Evolutionary conservation across 768 basidiomycete genomes (phyloP), one percentile per base, ranked within the genome.

Genomic region (Tremella yokohamensis): DNA sequence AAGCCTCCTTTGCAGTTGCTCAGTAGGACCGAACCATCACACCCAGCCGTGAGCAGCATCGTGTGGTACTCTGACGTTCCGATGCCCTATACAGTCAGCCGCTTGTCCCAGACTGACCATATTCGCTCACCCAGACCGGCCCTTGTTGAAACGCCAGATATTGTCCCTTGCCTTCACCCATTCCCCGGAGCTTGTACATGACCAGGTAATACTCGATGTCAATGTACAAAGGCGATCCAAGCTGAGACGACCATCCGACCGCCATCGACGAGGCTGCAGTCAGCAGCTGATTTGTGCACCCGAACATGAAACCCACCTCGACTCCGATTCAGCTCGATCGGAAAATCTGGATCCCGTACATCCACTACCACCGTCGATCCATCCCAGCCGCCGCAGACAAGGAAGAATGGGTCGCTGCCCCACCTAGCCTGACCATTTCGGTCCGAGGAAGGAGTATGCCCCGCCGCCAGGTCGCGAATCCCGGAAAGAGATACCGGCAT

Each of bases 31-130:
- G 84, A 80, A 0, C 94, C 94, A 76, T 98, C 94, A 0, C 89
- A 84, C 6, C 87, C 85, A 6, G 86, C 88, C 13, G 87, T 82
- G 0, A 87, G 88, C 3, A 94, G 77, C 72, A 91, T 89, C 4
- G 90, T 86, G 66, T 97, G 94, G 68, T 86, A 87, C 47, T 94
- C 88, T 0, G 92, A 94, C 1, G 84, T 80, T 55, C 81, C 79
- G 24, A 92, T 74, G 55, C 81, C 83, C 92, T 93, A 66, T 0
- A 2, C 3, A 47, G 16, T 54, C 25, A 65, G 49, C 18, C 24
- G n/a, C 9, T 13, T 8, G 16, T 6, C 15, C 53, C 37, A 24
- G 0, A 15, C 18, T 38, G 1, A 12, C 4, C 61, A 49, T 0
- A 18, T 48, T 19, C n/a, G 78, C 84, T 19, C 62, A 92, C 91